Base-by-base conservation (phyloP, 2,329 filamentous ascomycete species). In the Scopulariopsis brevicaulis region DNA sequence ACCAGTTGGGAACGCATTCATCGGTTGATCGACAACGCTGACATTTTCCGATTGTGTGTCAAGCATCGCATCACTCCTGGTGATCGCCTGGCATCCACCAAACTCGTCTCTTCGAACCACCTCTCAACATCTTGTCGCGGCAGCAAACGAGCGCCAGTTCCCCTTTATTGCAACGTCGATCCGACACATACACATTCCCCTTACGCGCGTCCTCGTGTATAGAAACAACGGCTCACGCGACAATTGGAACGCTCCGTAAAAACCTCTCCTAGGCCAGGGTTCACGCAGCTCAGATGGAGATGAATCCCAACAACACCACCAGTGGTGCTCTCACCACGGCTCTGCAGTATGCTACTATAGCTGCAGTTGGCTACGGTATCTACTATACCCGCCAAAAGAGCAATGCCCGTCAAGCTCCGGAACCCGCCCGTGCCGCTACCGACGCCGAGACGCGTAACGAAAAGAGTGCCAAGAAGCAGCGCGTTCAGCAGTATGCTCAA, bases 391-490 rank as follows among this genome's bases (percentile, higher is more conserved):
- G 71, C n/a, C 55, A 53, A 43, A 52, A 43, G 61, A 63, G 64
- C 57, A 69, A 68, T 50, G 46, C 46, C 18, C 46, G 46, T n/a
- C 46, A 50, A 24, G 22, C 20, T 20, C 46, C 20, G 46, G 18
- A 50, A n/a, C 46, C 46, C 11, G 46, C 20, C 20, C 40, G 40
- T 7, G 11, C 46, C 22, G 46, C 22, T 22, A 8, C 46, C 22
- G 56, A 59, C 53, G 35, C 64, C 14, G 70, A 74, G 63, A 64
- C 66, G 25, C 69, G 69, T 53, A 75, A 75, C 54, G 50, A 57
- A 48, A 72, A 73, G 51, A 69, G 67, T 14, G 75, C 75, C 63
- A 76, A 76, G 68, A 76, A 75, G 63, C 75, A 78, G 65, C 72
- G 75, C 6, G 64, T 71, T 64, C 73, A 75, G 60, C 55, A 57